Conservation (phyloP, 2,329 filamentous ascomycete species). For the Fusarium brachygibbosum region DNA sequence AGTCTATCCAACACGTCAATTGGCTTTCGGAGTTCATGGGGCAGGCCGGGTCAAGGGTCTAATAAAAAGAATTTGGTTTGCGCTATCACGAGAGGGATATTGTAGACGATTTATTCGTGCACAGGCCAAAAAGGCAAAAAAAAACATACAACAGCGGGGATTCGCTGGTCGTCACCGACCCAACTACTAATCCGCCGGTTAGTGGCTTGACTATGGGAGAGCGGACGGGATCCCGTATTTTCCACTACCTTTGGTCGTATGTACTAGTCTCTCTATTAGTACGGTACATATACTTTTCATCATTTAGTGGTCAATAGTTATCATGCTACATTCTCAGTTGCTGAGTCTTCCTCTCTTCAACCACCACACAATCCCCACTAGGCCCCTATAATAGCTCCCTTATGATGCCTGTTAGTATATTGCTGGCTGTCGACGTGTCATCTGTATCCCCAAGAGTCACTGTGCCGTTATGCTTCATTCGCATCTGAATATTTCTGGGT, state of each 20-base stretch:
- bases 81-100: too few relatives aligned
- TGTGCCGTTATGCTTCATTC: not conserved
- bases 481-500: not conserved
- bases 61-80: too few relatives aligned
- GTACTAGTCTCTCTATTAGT: too few relatives aligned
- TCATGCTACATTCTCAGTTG: too few relatives aligned
- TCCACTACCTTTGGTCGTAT: slow-evolving; percentile 28
- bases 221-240: slow-evolving; percentile 31
- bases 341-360: not conserved
- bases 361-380: not conserved
- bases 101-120: too few relatives aligned
- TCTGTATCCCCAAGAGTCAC: not conserved
- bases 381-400: not conserved
- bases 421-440: not conserved
- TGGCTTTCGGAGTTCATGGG: too few relatives aligned
- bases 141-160: slow-evolving; percentile 30
- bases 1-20: too few relatives aligned
- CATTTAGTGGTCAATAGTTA: too few relatives aligned
- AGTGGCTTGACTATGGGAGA: slow-evolving; percentile 32
- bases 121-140: not conserved
- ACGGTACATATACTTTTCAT: too few relatives aligned
- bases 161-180: slow-evolving; percentile 32
- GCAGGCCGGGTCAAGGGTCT: too few relatives aligned
- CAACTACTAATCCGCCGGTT: slow-evolving; percentile 30
- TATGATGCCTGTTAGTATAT: not conserved